Evolutionary conservation across 2,329 filamentous ascomycete genomes (phyloP), one percentile per base, ranked within the genome.

Genomic region (Orbilia javanica): DNA sequence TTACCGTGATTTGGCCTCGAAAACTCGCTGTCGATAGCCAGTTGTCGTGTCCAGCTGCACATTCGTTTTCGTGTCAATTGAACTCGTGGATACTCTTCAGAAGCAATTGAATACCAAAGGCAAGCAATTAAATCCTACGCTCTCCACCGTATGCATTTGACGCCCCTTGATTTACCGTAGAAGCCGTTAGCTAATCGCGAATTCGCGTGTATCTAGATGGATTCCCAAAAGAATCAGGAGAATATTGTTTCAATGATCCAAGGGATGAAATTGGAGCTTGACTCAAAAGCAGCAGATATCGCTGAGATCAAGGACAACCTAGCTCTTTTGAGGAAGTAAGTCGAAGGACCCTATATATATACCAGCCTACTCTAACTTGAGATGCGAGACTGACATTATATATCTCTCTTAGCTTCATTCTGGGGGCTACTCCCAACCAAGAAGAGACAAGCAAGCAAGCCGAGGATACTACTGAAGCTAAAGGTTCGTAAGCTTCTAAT

Each of bases 221-320:
- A 67, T 20, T 27, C 48, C 1, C 15, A 53, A 29, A 62, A 39
- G 1, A 22, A 55, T 36, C 44, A 68, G 3, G 18, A 39, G 13
- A n/a, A 72, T 25, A n/a, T 78, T 18, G 3, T 68, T 8, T 72
- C 74, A 1, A 63, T 67, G 42, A 68, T 78, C 18, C 36, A 72
- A 22, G 46, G 46, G 22, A 60, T 78, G 8, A 69, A 44, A 63
- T n/a, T 44, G 5, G 74, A 78, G 5, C 42, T 78, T 15, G 67
- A 72, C 22, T 68, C 66, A 0, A 68, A 78, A n/a, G 18, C 74
- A 4, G 22, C 31, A 13, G 60, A 69, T 52, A 72, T 78, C 34
- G 67, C 62, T 46, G 74, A 78, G 46, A 78, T 72, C 11, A 69
- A 78, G n/a, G 62, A 60, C 8, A 64, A 22, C 7, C 18, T 78